Base-by-base conservation (phyloP, 768 basidiomycete species). In the Tephrocybe sp. region DNA sequence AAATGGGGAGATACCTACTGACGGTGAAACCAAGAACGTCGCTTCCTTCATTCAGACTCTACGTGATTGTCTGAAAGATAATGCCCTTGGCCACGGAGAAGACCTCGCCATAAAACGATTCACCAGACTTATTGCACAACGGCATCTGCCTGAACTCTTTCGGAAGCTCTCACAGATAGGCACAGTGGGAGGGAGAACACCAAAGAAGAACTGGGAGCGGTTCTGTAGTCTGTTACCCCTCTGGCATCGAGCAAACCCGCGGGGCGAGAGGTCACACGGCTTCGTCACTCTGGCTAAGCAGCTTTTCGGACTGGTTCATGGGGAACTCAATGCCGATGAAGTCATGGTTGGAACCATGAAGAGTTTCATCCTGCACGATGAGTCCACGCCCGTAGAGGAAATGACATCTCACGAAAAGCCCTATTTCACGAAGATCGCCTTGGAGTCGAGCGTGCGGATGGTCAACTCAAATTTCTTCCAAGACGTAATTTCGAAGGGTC, bases 381-480 rank as follows among this genome's bases (percentile, higher is more conserved):
- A 54, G 20, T 24, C 38, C 7, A 49, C 37, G 32, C 34, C 38
- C 4, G 15, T 40, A 25, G 40, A 47, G 10, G 45, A 47, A 20
- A 46, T 43, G 36, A 48, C 10, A 14, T 23, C 41, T 14, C 30
- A 45, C 7, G 53, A 52, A 36, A 48, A 32, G 28, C 48, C 37
- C 17, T 36, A 34, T 15, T 49, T 40, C 42, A 40, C 50, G 8
- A 30, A 37, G 7, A 25, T 48, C 24, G 34, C 41, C 11, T 14
- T 58, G 43, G 37, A 41, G 32, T 48, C 25, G 6, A 54, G 53
- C 24, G 39, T 44, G 17, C 44, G 48, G 12, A 33, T 58, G 46
- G 43, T 55, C 14, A 28, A 38, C 7, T 58, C 57, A 12, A 50
- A 43, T 6, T 58, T 58, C 50, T 58, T 53, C 36, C 20, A 48